phyloP scores from a whole-genome alignment of 257 asterid genomes.

The Thymus quinquecostatus region DNA sequence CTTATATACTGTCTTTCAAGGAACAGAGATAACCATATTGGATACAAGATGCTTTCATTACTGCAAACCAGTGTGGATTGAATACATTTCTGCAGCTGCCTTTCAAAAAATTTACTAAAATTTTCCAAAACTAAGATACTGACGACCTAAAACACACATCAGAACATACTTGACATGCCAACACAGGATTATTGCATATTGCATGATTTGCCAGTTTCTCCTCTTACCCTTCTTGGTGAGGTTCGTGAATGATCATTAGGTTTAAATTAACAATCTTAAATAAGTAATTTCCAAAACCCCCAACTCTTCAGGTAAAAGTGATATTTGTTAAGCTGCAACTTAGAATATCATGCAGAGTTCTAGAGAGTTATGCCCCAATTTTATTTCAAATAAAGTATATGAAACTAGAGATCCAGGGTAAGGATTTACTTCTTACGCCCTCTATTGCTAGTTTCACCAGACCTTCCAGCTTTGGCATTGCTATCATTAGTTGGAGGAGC shows the following conservation, averaged over 20 bases:
- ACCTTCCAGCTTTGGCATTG: slow-evolving; percentile 71
- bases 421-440: slow-evolving; percentile 84
- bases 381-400: background rate
- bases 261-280: slow-evolving; percentile 3
- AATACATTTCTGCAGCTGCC: background rate
- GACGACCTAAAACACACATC: background rate
- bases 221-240: slow-evolving; percentile 2
- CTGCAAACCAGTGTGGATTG: background rate
- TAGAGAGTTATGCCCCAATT: no score
- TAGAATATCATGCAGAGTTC: background rate
- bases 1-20: background rate
- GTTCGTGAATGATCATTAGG: background rate
- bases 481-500: slow-evolving; percentile 56
- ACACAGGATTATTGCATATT: background rate
- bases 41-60: background rate
- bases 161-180: background rate
- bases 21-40: background rate
- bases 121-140: background rate
- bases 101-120: background rate
- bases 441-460: slow-evolving; percentile 83
- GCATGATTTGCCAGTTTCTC: background rate
- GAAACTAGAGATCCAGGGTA: slow-evolving; percentile 19
- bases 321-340: background rate
- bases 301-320: background rate
- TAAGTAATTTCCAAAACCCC: background rate